Conservation (phyloP, 1,139 yeast species). For the Kurtzmaniella natalensis region DNA sequence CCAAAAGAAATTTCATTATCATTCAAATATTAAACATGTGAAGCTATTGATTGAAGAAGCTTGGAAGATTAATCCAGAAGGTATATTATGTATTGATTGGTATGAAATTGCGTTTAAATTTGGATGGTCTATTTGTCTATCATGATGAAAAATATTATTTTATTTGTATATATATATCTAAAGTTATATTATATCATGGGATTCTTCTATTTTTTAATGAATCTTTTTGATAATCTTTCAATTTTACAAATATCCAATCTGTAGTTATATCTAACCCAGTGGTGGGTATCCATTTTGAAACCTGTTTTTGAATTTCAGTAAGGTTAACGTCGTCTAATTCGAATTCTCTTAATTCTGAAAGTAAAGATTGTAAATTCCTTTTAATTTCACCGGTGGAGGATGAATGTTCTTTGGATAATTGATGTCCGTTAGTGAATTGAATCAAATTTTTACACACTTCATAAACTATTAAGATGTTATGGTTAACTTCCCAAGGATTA, state of each 20-base stretch:
- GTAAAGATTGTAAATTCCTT: background rate
- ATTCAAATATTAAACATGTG: slow-evolving; percentile 11
- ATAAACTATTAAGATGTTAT: slow-evolving; percentile 18
- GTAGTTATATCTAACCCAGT: slow-evolving; percentile 9
- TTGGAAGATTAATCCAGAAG: slow-evolving; percentile 17
- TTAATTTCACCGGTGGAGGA: slow-evolving; percentile 6
- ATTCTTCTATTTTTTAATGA: slow-evolving; percentile 1
- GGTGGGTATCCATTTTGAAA: slow-evolving; percentile 12
- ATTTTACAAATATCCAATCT: background rate
- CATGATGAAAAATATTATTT: background rate
- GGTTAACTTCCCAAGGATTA: slow-evolving; percentile 18
- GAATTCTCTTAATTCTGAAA: slow-evolving; percentile 5
- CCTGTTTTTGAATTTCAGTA: slow-evolving; percentile 10
- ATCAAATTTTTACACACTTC: slow-evolving; percentile 24
- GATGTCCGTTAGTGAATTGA: slow-evolving; percentile 5
- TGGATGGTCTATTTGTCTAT: slow-evolving; percentile 7
- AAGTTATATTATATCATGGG: background rate
- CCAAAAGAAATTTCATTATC: slow-evolving; percentile 11
- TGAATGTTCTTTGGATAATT: slow-evolving; percentile 5
- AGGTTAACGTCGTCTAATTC: slow-evolving; percentile 7
- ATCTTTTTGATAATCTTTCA: background rate
- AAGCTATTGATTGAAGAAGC: slow-evolving; percentile 16
- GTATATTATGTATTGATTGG: slow-evolving; percentile 19
- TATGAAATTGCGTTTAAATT: slow-evolving; percentile 5
- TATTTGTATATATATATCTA: background rate